phyloP scores from a whole-genome alignment of 306 rosid species.

The Lotus japonicus region DNA sequence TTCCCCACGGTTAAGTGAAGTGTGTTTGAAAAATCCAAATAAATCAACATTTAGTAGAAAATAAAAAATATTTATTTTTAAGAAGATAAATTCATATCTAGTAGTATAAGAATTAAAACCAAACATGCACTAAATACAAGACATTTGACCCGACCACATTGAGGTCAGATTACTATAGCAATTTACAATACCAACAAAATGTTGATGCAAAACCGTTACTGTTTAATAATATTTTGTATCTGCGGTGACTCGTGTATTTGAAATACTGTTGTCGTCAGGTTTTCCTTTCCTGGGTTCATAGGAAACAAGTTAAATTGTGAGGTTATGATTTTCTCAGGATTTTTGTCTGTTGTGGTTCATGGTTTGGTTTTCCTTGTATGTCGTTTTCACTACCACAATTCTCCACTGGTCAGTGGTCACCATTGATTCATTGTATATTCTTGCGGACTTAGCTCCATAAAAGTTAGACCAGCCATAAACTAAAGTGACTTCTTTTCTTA shows the following conservation, averaged over 20 bases:
- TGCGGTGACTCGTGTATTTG: neutral
- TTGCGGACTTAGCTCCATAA: neutral
- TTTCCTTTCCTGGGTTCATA: neutral
- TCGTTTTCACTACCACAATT: neutral
- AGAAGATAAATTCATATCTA: no score
- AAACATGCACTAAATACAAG: no score
- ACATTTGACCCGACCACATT: no score
- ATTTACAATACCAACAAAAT: neutral
- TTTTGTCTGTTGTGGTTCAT: neutral
- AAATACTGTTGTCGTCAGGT: neutral
- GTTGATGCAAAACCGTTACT: neutral
- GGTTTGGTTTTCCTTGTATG: neutral
- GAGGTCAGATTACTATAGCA: no score
- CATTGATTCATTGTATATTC: neutral
- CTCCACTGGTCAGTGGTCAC: neutral
- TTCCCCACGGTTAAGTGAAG: no score
- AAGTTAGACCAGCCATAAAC: neutral
- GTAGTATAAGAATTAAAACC: no score
- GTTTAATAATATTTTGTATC: neutral
- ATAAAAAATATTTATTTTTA: no score
- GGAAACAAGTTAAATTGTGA: neutral
- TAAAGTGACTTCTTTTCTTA: no score
- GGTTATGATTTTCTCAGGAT: neutral
- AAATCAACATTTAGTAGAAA: no score
- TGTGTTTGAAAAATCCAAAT: no score